Conservation (phyloP, 2,329 filamentous ascomycete genomes). For the Didymella pinodella region DNA sequence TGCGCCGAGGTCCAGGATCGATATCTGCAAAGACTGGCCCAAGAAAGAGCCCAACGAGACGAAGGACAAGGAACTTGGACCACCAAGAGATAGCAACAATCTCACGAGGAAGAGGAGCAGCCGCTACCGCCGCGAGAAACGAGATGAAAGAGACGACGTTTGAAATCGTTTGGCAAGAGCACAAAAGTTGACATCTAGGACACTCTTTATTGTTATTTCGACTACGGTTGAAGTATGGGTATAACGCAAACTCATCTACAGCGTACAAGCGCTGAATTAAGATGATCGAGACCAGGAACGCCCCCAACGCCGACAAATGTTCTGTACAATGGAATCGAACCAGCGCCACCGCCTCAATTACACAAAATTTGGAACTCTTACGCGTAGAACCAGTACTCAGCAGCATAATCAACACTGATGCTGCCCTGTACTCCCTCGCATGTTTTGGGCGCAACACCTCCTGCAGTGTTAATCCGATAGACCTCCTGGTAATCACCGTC, state of each 20-base stretch:
- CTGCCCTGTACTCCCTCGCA: conserved; percentile 70
- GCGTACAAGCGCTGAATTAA: background rate
- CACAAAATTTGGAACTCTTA: conserved; percentile 14
- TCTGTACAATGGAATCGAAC: conserved; percentile 32
- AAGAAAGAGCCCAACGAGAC: conserved; percentile 63
- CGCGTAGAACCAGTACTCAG: conserved; percentile 74
- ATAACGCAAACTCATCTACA: conserved; percentile 25
- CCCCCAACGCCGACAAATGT: conserved; percentile 46
- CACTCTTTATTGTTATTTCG: conserved; percentile 32
- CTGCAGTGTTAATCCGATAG: conserved; percentile 84
- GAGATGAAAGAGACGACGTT: conserved; percentile 30
- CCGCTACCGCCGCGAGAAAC: conserved; percentile 39
- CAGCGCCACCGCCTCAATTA: background rate
- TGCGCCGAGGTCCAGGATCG: conserved; percentile 84
- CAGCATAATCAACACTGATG: conserved; percentile 81
- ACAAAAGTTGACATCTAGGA: background rate
- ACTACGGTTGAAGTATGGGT: conserved; percentile 26
- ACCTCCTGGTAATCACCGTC: conserved; percentile 70
- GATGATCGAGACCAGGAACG: conserved; percentile 3
- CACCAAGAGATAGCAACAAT: conserved; percentile 18
- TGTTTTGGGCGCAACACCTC: conserved; percentile 76
- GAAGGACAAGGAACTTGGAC: conserved; percentile 24
- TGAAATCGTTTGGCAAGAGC: conserved; percentile 5
- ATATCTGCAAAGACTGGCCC: conserved; percentile 91
- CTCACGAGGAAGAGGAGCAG: conserved; percentile 39